phyloP scores from a whole-genome alignment of 495 filamentous ascomycete species.

The Astrothelium macrocarpum region DNA sequence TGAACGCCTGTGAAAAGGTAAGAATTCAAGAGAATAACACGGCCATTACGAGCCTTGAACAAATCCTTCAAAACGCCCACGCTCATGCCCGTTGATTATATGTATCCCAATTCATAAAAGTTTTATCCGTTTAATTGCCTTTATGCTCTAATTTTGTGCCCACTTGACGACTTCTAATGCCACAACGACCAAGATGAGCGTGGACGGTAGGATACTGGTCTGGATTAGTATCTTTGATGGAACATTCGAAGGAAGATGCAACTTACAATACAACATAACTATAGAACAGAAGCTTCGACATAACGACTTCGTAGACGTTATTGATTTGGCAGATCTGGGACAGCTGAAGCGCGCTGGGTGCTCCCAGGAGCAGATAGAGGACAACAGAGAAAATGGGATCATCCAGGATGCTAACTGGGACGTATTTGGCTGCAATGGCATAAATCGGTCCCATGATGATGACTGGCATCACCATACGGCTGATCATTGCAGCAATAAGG shows the following conservation, averaged over 20 bases:
- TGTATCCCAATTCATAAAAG: not conserved
- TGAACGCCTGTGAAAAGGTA: not conserved
- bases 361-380: conserved; percentile 89
- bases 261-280: conserved; percentile 89
- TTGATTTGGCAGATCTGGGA: conserved; percentile 99
- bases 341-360: conserved; percentile 86
- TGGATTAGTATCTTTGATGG: conserved; percentile 23
- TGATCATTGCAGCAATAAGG: conserved; percentile 73
- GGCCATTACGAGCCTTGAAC: not conserved
- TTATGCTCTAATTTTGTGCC: conserved; percentile 37
- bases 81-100: too few species aligned
- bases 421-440: conserved; percentile 81
- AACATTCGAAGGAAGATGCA: not conserved
- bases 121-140: not conserved
- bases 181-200: conserved; percentile 78
- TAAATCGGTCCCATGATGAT: conserved; percentile 89
- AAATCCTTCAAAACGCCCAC: not conserved
- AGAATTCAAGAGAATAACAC: too few species aligned
- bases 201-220: conserved; percentile 78
- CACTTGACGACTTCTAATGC: conserved; percentile 91
- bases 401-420: conserved; percentile 87
- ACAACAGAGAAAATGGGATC: conserved; percentile 98
- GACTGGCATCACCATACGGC: conserved; percentile 86
- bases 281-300: conserved; percentile 89
- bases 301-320: conserved; percentile 83